These are phyloP conservation scores for Mitragyna speciosa DNA, from an alignment of 257 asterid genomes.

Conservation along the genomic window DNA sequence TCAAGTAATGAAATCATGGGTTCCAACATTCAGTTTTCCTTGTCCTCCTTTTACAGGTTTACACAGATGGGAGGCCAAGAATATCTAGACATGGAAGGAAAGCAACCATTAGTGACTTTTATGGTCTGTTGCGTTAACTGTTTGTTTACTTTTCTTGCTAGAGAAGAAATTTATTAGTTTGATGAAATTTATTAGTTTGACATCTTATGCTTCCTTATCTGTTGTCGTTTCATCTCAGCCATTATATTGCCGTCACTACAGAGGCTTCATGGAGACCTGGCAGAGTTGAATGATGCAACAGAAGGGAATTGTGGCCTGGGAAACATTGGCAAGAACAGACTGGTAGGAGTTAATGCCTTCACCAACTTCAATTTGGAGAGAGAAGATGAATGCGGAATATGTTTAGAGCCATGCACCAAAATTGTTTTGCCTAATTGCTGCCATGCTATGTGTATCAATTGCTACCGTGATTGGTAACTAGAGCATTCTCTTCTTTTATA, in stretches of 20 bases:
- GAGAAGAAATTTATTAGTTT: background rate
- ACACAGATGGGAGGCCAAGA: conserved; percentile 69
- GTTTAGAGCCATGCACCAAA: conserved; percentile 84
- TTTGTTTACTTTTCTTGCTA: background rate
- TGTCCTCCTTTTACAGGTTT: conserved; percentile 49
- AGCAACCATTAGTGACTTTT: conserved; percentile 73
- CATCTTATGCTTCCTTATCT: background rate
- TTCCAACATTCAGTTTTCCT: background rate
- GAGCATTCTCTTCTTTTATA: conserved; percentile 27
- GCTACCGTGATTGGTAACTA: conserved; percentile 82
- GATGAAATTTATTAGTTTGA: background rate
- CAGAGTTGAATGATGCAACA: conserved; percentile 32
- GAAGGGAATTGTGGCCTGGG: conserved; percentile 29
- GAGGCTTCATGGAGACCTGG: conserved; percentile 64
- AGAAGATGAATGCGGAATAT: conserved; percentile 81
- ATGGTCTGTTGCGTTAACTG: conserved; percentile 49
- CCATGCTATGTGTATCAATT: conserved; percentile 89
- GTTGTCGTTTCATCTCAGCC: conserved; percentile 41
- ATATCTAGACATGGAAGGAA: conserved; percentile 64
- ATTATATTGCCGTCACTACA: conserved; percentile 80
- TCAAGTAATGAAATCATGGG: conserved; percentile 1
- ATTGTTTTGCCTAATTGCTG: conserved; percentile 87
- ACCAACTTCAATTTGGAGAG: conserved; percentile 42
- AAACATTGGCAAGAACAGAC: conserved; percentile 41
- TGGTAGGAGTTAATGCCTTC: conserved; percentile 30